A percentile compares a stretch with the other conserved stretches of the same genome.
Evolutionary conservation across 129 eudicot species (phyloP).

Genomic region (Helichrysum umbraculigerum): DNA sequence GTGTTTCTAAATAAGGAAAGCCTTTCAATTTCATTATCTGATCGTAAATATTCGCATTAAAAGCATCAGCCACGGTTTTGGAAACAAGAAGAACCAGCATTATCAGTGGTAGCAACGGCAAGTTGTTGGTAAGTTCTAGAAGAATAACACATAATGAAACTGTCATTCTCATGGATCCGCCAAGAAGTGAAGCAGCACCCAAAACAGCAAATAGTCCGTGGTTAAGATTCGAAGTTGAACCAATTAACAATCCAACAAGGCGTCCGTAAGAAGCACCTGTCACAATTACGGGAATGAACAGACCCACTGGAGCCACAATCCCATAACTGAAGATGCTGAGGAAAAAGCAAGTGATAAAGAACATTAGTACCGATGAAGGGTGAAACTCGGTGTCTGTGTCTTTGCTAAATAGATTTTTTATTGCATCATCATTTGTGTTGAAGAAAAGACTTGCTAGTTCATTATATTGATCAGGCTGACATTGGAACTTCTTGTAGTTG

Average conservation of each 20-base stretch:
- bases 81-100: constrained; percentile 91
- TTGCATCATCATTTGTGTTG: constrained; percentile 95
- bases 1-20: constrained; percentile 80
- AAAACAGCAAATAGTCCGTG: constrained; percentile 86
- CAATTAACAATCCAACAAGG: constrained; percentile 63
- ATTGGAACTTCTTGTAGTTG: constrained; percentile 86
- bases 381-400: constrained; percentile 75
- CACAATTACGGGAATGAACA: constrained; percentile 84
- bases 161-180: constrained; percentile 95
- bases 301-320: constrained; percentile 81
- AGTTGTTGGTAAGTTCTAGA: constrained; percentile 79
- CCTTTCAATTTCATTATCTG: constrained; percentile 74
- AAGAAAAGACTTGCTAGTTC: constrained; percentile 90
- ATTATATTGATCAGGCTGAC: constrained; percentile 73
- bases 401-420: constrained; percentile 77
- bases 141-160: constrained; percentile 85
- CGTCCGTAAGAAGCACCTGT: constrained; percentile 96
- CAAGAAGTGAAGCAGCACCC: constrained; percentile 91
- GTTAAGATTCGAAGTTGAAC: constrained; percentile 63
- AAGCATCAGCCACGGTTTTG: constrained; percentile 82
- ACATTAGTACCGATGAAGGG: constrained; percentile 52
- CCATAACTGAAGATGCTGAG: constrained; percentile 86
- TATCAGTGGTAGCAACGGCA: constrained; percentile 64
- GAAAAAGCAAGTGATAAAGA: constrained; percentile 71
- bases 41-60: constrained; percentile 72